phyloP scores from a whole-genome alignment of 2,329 filamentous ascomycete species.

The Cephalotrichum gorgonifer region DNA sequence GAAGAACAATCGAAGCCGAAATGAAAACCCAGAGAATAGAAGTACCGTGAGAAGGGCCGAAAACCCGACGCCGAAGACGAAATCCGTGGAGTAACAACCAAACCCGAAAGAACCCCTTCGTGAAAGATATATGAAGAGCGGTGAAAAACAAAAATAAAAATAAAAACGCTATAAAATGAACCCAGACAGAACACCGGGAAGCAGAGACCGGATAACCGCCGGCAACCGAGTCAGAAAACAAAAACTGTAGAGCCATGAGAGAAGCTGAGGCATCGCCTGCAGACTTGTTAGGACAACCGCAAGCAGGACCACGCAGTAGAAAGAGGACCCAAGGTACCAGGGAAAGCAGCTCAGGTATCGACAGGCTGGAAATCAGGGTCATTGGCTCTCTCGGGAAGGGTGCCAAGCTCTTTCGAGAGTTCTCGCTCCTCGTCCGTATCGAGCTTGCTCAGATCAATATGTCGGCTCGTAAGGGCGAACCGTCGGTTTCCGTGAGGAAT shows the following conservation, averaged over 20 bases:
- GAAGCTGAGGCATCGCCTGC: no score
- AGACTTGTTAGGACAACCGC: no score
- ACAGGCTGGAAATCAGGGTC: not conserved
- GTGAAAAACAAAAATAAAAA: not conserved
- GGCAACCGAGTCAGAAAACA: no score
- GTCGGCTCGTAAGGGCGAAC: slow-evolving; percentile 46
- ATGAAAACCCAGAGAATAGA: not conserved
- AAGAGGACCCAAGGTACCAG: not conserved
- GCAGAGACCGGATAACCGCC: no score
- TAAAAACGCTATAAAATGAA: not conserved
- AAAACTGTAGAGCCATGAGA: no score
- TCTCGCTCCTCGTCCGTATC: slow-evolving; percentile 13
- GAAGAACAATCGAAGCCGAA: not conserved
- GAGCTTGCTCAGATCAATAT: slow-evolving; percentile 34
- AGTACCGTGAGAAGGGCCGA: not conserved
- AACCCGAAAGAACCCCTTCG: not conserved
- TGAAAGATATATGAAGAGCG: not conserved
- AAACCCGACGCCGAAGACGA: not conserved
- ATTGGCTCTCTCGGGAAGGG: slow-evolving; percentile 17
- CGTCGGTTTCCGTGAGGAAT: slow-evolving; percentile 37
- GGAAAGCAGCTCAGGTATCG: not conserved
- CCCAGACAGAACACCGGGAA: no score
- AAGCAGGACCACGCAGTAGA: not conserved
- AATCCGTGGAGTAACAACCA: not conserved
- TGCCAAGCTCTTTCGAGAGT: slow-evolving; percentile 18